Conservation (phyloP, 2,329 filamentous ascomycete genomes). For the Pseudogymnoascus sp. region DNA sequence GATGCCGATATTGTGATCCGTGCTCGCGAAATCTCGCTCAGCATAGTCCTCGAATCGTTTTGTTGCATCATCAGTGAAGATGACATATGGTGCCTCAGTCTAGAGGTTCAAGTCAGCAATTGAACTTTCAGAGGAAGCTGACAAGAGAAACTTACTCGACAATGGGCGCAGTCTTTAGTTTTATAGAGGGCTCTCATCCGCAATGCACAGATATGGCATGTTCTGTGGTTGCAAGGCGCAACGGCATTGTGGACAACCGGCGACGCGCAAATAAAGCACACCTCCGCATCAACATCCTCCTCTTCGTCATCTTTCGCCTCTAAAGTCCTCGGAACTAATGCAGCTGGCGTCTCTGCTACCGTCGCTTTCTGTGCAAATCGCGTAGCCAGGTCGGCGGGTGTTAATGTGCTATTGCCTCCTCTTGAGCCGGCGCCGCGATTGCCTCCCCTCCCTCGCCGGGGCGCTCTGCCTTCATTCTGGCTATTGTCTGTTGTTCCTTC, state of each 20-base stretch:
- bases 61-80: conserved; percentile 79
- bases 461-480: conserved; percentile 7
- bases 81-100: conserved; percentile 70
- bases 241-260: conserved; percentile 80
- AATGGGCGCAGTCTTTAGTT: conserved; percentile 94
- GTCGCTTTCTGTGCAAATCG: conserved; percentile 11
- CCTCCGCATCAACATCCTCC: conserved; percentile 59
- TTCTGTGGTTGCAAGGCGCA: conserved; percentile 90
- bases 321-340: conserved; percentile 18
- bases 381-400: conserved; percentile 15
- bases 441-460: conserved; percentile 16
- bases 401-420: conserved; percentile 15
- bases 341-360: neutral
- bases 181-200: conserved; percentile 92
- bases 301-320: conserved; percentile 26
- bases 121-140: conserved; percentile 16
- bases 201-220: conserved; percentile 91
- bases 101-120: conserved; percentile 21
- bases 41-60: conserved; percentile 84
- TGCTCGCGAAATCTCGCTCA: conserved; percentile 63
- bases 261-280: conserved; percentile 98
- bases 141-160: conserved; percentile 56
- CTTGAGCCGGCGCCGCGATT: conserved; percentile 14
- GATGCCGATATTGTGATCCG: conserved; percentile 83
- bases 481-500: conserved; percentile 12